Conservation (phyloP, 164 flowering plant genomes). For the Magnolia changhungtana region DNA sequence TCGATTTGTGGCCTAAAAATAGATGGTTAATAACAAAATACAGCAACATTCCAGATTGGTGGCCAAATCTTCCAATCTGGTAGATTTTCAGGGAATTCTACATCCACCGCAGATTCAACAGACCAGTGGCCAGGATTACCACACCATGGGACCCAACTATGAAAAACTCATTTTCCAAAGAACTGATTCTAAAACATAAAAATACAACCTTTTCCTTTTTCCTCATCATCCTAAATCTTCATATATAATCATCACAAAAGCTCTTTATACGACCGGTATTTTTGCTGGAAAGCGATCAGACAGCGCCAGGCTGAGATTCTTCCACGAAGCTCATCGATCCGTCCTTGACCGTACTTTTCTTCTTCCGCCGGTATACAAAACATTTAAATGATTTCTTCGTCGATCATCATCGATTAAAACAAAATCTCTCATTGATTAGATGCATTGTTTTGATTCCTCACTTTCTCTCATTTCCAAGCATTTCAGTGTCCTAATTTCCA, state of each 20-base stretch:
- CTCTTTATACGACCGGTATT: neutral
- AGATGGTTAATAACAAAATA: too few species aligned
- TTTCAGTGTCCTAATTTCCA: neutral
- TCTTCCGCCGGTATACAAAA: neutral
- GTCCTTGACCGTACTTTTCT: neutral
- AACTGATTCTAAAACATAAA: too few species aligned
- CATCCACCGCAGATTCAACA: too few species aligned
- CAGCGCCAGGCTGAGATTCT: neutral
- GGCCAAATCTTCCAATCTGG: too few species aligned
- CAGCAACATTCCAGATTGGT: too few species aligned
- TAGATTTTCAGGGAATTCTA: too few species aligned
- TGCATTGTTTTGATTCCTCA: neutral
- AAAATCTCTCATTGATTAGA: neutral
- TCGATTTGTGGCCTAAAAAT: too few species aligned
- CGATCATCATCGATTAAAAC: neutral
- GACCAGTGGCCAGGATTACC: too few species aligned
- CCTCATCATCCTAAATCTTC: too few species aligned
- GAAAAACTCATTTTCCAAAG: too few species aligned
- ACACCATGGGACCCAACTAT: too few species aligned
- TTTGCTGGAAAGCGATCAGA: neutral
- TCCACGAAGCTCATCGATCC: neutral
- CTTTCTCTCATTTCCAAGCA: constrained; percentile 20
- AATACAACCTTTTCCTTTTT: neutral
- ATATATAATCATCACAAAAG: neutral
- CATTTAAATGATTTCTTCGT: neutral